Conservation (phyloP, 78 protist genomes). For the Carpediemonas membranifera region DNA sequence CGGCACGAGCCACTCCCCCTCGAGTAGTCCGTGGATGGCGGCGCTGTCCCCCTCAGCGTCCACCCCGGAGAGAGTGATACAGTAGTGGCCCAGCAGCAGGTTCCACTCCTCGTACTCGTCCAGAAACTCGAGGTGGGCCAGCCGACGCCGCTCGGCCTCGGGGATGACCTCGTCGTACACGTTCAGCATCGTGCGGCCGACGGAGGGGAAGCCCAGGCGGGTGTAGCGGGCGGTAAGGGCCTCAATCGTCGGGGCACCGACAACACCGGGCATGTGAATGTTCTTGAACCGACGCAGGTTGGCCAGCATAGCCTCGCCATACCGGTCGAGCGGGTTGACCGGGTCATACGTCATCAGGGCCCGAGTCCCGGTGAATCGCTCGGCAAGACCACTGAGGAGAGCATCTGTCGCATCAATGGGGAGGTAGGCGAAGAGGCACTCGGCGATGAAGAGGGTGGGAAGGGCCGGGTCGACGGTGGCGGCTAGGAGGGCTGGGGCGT, state of each 20-base stretch:
- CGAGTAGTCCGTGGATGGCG: too few species aligned
- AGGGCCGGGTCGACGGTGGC: background rate
- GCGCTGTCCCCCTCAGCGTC: too few species aligned
- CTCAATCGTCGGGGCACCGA: background rate
- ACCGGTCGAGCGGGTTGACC: slow-evolving; percentile 1
- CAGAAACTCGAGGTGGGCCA: background rate
- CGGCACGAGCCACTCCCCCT: too few species aligned
- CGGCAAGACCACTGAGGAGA: background rate
- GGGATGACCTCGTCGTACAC: background rate
- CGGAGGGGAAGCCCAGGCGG: background rate
- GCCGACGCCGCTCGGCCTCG: background rate
- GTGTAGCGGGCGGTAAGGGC: background rate
- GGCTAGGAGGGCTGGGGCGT: background rate
- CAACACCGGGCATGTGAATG: background rate
- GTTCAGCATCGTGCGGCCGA: background rate
- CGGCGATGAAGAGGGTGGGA: slow-evolving; percentile 12
- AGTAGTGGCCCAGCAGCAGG: background rate
- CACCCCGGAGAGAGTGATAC: too few species aligned
- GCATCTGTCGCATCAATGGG: background rate
- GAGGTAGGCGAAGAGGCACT: slow-evolving; percentile 6
- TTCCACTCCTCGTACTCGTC: slow-evolving; percentile 2
- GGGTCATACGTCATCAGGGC: background rate
- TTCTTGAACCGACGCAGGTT: background rate
- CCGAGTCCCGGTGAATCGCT: background rate
- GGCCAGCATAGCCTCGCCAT: background rate